These are phyloP conservation scores for Eucalyptus tenuipes DNA, from an alignment of 345 rosid species.

Conservation along the genomic window DNA sequence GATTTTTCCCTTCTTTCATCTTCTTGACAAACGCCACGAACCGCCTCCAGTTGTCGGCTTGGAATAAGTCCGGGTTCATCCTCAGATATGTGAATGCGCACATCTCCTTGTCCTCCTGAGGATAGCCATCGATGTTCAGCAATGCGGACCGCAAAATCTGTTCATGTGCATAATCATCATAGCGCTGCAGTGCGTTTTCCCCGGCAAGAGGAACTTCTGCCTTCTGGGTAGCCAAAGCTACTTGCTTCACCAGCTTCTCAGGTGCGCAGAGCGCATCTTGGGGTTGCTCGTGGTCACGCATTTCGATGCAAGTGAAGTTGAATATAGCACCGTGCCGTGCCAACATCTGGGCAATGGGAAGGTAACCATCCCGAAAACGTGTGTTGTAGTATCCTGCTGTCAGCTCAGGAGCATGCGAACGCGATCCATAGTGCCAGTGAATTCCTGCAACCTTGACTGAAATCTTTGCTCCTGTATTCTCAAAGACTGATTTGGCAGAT, in stretches of 20 bases:
- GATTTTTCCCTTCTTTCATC: conserved; percentile 74
- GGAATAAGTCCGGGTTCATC: conserved; percentile 76
- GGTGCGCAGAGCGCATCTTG: conserved; percentile 92
- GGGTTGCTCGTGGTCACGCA: conserved; percentile 97
- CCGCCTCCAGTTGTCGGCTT: conserved; percentile 70
- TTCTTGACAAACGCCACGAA: conserved; percentile 89
- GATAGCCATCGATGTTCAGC: conserved; percentile 28
- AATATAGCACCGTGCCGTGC: conserved; percentile 79
- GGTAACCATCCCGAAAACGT: conserved; percentile 74
- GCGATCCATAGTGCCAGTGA: conserved; percentile 94
- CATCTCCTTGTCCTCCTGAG: conserved; percentile 41
- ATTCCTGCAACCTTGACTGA: conserved; percentile 92
- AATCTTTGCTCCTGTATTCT: conserved; percentile 41
- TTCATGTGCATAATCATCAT: conserved; percentile 62
- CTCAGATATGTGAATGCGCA: conserved; percentile 96
- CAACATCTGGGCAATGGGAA: conserved; percentile 87
- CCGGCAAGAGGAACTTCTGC: conserved; percentile 80
- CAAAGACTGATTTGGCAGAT: conserved; percentile 47
- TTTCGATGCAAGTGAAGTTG: conserved; percentile 95
- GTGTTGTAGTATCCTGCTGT: conserved; percentile 98
- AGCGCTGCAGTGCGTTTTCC: conserved; percentile 85
- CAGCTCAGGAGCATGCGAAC: conserved; percentile 97
- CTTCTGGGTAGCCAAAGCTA: conserved; percentile 55
- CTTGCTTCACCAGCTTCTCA: conserved; percentile 89
- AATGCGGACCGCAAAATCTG: conserved; percentile 65